Evolutionary conservation across 1,284 basidiomycete species (phyloP).

Genomic region (Taiwanofungus camphoratus): DNA sequence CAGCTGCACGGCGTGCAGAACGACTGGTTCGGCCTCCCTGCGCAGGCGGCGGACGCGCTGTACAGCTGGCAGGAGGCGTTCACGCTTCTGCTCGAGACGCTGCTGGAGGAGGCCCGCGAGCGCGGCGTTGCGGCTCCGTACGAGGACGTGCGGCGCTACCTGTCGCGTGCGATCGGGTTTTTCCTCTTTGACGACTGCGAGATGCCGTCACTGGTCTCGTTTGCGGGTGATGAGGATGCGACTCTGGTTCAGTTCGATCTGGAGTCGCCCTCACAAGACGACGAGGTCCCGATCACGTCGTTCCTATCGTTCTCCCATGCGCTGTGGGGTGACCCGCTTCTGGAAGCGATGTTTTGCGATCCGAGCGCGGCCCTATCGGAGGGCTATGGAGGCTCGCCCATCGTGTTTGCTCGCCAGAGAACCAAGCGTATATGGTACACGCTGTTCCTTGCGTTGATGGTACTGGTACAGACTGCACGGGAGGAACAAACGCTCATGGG

Average conservation of each 20-base stretch:
- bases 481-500: constrained; percentile 11
- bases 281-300: constrained; percentile 25
- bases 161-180: constrained; percentile 64
- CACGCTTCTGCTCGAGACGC: constrained; percentile 47
- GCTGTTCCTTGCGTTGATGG: constrained; percentile 52
- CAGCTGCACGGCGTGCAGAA: constrained; percentile 62
- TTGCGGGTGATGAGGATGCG: constrained; percentile 51
- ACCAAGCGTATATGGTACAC: constrained; percentile 72
- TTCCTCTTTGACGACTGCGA: constrained; percentile 73
- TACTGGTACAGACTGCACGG: constrained; percentile 34
- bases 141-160: constrained; percentile 40
- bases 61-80: constrained; percentile 75
- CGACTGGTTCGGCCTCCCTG: constrained; percentile 63
- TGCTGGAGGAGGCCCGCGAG: constrained; percentile 33
- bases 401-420: constrained; percentile 51
- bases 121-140: constrained; percentile 30
- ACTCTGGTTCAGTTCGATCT: constrained; percentile 35
- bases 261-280: constrained; percentile 13
- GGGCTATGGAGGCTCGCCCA: constrained; percentile 48
- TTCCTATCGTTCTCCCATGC: constrained; percentile 42
- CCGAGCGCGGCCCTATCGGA: constrained; percentile 48
- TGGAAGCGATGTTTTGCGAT: constrained; percentile 55
- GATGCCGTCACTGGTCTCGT: constrained; percentile 58
- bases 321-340: constrained; percentile 69
- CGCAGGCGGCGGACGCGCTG: constrained; percentile 31